phyloP scores from a whole-genome alignment of 495 filamentous ascomycete species.

The Penicillium angulare region DNA sequence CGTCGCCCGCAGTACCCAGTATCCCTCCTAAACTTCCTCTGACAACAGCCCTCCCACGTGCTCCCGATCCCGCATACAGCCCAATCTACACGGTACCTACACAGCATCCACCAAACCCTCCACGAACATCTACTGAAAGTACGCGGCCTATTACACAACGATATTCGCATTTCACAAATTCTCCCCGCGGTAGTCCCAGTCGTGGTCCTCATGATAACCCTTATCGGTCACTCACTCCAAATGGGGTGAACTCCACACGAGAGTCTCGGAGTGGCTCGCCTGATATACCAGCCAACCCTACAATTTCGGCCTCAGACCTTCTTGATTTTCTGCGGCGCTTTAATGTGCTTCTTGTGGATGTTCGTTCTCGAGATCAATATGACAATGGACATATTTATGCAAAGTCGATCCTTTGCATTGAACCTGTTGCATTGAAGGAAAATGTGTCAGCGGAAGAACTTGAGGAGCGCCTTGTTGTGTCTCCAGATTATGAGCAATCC shows the following conservation, averaged over 20 bases:
- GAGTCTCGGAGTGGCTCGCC: slow-evolving; percentile 40
- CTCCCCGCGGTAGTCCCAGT: slow-evolving; percentile 37
- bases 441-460: slow-evolving; percentile 86
- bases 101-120: slow-evolving; percentile 47
- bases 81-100: slow-evolving; percentile 53
- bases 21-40: slow-evolving; percentile 57
- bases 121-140: slow-evolving; percentile 46
- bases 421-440: slow-evolving; percentile 72
- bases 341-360: slow-evolving; percentile 78
- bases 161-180: slow-evolving; percentile 41
- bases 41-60: slow-evolving; percentile 64
- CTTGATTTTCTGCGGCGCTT: slow-evolving; percentile 60
- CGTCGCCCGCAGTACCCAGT: slow-evolving; percentile 38
- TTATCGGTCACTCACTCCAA: slow-evolving; percentile 46
- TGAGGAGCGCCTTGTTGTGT: slow-evolving; percentile 75
- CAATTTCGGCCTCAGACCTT: slow-evolving; percentile 65
- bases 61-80: slow-evolving; percentile 84
- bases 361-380: slow-evolving; percentile 77
- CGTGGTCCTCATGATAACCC: slow-evolving; percentile 40
- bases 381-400: slow-evolving; percentile 85
- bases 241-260: slow-evolving; percentile 32
- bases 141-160: slow-evolving; percentile 32
- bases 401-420: slow-evolving; percentile 80
- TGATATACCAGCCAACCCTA: slow-evolving; percentile 58
- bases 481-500: slow-evolving; percentile 68